phyloP scores from a whole-genome alignment of 2,329 filamentous ascomycete species.

The Apiospora hydei region DNA sequence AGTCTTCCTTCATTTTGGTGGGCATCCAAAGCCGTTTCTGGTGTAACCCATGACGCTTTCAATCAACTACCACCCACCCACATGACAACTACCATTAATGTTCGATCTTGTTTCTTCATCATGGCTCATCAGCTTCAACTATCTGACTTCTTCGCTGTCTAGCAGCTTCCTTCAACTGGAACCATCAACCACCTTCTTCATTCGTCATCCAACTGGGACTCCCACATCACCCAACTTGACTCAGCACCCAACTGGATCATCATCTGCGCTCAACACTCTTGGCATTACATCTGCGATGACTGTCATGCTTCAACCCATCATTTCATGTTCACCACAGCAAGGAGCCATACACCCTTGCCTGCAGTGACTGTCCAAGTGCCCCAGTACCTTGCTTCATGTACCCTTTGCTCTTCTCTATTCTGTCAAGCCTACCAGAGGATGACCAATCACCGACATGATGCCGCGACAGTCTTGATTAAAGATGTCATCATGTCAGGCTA shows the following conservation, averaged over 20 bases:
- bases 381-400: background rate
- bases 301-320: background rate
- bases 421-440: background rate
- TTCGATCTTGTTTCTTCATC: background rate
- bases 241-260: background rate
- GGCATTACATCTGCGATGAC: background rate
- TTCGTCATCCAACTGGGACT: background rate
- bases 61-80: background rate
- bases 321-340: too few species aligned
- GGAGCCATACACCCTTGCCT: background rate
- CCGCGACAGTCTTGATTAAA: background rate
- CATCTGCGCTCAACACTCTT: background rate
- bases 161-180: background rate
- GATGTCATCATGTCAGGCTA: background rate
- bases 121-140: background rate
- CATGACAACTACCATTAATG: background rate
- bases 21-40: background rate
- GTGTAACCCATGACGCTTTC: background rate
- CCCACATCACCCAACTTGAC: background rate
- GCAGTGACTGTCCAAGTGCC: background rate
- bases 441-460: background rate
- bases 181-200: background rate
- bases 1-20: background rate
- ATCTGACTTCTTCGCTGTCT: background rate
- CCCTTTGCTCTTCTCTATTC: background rate